A percentile compares a stretch with the other conserved stretches of the same genome.
phyloP scores from a whole-genome alignment of 805 yeast species.

The Yarrowia bubula region DNA sequence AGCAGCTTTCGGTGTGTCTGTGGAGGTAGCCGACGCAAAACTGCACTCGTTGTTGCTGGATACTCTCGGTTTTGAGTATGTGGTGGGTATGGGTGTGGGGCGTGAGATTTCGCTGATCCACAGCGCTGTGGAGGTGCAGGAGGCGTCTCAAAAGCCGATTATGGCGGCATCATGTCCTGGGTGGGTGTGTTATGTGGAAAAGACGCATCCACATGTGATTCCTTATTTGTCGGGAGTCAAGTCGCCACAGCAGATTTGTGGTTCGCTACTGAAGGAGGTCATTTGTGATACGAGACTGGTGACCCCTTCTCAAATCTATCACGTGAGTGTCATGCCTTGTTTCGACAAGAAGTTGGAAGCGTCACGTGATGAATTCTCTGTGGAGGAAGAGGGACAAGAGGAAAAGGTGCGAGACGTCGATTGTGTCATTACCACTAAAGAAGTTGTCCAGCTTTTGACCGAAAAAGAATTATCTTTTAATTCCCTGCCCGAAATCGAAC shows the following conservation, averaged over 20 bases:
- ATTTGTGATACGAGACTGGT: constrained; percentile 41
- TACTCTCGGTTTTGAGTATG: constrained; percentile 63
- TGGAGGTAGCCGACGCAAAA: constrained; percentile 60
- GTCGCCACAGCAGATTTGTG: constrained; percentile 93
- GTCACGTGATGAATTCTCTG: constrained; percentile 65
- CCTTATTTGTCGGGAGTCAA: constrained; percentile 70
- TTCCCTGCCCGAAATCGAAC: constrained; percentile 43
- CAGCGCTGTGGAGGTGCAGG: constrained; percentile 46
- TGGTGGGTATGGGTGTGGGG: constrained; percentile 85
- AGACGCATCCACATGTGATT: constrained; percentile 84
- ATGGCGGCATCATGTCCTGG: constrained; percentile 88
- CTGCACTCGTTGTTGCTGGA: constrained; percentile 57
- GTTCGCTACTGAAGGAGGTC: constrained; percentile 63
- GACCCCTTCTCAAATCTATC: constrained; percentile 52
- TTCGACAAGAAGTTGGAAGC: constrained; percentile 96
- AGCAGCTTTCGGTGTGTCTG: constrained; percentile 53
- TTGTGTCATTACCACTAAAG: constrained; percentile 90
- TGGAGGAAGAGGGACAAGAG: constrained; percentile 32
- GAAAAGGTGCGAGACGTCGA: constrained; percentile 64
- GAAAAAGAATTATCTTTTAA: background rate
- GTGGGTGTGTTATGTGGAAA: constrained; percentile 92
- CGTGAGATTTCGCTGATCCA: constrained; percentile 59
- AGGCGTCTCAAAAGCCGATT: constrained; percentile 45
- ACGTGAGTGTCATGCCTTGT: constrained; percentile 91
- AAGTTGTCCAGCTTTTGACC: constrained; percentile 64